These are phyloP conservation scores for Ophiostoma novo-ulmi DNA, from an alignment of 2,329 filamentous ascomycete species.

Conservation along the genomic window DNA sequence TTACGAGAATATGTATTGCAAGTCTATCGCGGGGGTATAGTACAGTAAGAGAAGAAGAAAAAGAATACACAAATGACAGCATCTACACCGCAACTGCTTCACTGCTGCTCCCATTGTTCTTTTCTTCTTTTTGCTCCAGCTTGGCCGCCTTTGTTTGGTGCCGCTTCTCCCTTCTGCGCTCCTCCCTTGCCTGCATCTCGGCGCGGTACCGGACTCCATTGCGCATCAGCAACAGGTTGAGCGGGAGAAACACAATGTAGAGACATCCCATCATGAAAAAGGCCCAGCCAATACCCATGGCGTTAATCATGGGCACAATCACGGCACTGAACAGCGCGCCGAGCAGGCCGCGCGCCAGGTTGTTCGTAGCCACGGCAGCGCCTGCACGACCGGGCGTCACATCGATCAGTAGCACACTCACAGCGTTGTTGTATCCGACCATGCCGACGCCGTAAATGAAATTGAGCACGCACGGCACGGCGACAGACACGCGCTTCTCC, in stretches of 20 bases:
- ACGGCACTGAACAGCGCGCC: constrained; percentile 50
- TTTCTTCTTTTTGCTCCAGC: background rate
- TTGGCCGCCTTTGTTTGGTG: constrained; percentile 1
- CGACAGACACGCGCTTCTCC: constrained; percentile 39
- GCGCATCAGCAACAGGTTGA: constrained; percentile 40
- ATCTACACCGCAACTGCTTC: background rate
- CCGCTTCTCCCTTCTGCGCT: constrained; percentile 8
- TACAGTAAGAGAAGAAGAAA: background rate
- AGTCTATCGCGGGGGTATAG: constrained; percentile 1
- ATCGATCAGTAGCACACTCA: constrained; percentile 51
- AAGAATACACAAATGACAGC: background rate
- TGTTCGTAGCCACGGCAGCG: constrained; percentile 53
- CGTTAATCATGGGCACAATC: constrained; percentile 48
- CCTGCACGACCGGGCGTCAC: constrained; percentile 49
- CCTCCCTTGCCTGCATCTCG: constrained; percentile 16
- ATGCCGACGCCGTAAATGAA: constrained; percentile 45
- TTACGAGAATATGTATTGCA: background rate
- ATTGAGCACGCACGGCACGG: constrained; percentile 44
- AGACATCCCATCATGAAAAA: constrained; percentile 46
- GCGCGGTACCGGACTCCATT: constrained; percentile 43
- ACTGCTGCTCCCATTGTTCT: background rate
- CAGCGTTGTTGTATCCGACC: constrained; percentile 51
- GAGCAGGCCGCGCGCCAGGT: constrained; percentile 51
- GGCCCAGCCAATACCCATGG: constrained; percentile 41
- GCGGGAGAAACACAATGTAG: constrained; percentile 39